Conservation (phyloP, 345 rosid species). For the Melaleuca quinquenervia region DNA sequence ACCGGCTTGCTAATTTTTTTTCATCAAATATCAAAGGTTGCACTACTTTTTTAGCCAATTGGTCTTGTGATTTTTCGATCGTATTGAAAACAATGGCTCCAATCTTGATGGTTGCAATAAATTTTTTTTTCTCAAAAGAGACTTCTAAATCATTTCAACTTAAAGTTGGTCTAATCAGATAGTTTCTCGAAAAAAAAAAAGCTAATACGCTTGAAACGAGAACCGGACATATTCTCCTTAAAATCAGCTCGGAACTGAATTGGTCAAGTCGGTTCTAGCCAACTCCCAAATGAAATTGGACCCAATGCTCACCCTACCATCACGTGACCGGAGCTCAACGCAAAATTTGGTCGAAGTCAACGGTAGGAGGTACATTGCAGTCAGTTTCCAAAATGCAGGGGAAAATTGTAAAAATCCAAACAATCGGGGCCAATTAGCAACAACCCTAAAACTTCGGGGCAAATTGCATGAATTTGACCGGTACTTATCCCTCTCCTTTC, state of each 20-base stretch:
- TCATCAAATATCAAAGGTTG: background rate
- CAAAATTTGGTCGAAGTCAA: background rate
- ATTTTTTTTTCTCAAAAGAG: background rate
- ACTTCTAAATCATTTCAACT: background rate
- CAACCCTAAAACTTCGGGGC: background rate
- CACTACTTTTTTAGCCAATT: background rate
- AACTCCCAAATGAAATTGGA: background rate
- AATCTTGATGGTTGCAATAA: background rate
- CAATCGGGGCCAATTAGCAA: background rate
- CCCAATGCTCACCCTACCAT: background rate
- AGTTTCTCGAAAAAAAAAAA: background rate
- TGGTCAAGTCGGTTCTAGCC: background rate
- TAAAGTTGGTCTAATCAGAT: background rate
- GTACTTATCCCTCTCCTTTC: background rate
- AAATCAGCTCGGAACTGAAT: background rate
- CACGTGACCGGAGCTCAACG: background rate
- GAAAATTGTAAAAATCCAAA: background rate
- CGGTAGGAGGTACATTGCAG: background rate
- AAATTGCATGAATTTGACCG: background rate
- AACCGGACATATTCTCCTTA: background rate
- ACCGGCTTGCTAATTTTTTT: background rate
- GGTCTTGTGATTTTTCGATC: background rate
- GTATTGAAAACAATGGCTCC: background rate
- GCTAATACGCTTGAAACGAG: background rate
- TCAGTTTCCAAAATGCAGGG: background rate